Base-by-base conservation (phyloP, 1,284 basidiomycete species). In the Termitomyces sp. region DNA sequence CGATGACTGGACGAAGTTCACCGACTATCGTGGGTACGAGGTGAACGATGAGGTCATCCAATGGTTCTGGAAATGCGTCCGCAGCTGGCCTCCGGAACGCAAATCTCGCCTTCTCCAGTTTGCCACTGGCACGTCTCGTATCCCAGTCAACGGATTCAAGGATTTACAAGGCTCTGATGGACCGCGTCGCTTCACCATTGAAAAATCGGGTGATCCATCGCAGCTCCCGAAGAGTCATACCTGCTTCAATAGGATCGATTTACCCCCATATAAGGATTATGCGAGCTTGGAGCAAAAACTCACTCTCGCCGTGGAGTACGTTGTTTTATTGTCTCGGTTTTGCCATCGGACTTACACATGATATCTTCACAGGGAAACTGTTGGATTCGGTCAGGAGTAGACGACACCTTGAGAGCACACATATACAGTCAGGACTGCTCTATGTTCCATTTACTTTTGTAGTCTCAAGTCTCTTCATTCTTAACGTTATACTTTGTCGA, bases 31-130 rank as follows among this genome's bases (percentile, higher is more conserved):
- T 57, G 84, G 80, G 16, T 86, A 87, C 61, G 83, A 84, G 66
- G 78, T 83, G 68, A 83, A 80, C 54, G 91, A 93, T 64, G 86
- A 91, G 62, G 93, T 97, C 43, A 93, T 97, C 57, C 90, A 95
- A 66, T 97, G 93, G 93, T 97, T 97, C 84, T 97, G 93, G 93
- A 89, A 95, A 73, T 92, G 90, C 63, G 88, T 97, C 39, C 84
- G 88, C 56, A 82, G 84, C 55, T 97, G 93, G 93, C 93, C 93
- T 1, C 84, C 93, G 0, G 93, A 96, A 75, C 86, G 91, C 70
- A 94, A 95, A 73, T 90, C 88, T 13, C 86, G 93, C 40, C 72
- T 95, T 44, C 72, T 93, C 43, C 93, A 96, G 69, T 96, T 97
- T 67, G 91, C 92, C 3, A 96, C 94, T 6, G 94, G 93, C 26